Conservation (phyloP, 2,329 filamentous ascomycete genomes). For the Dendrostoma leiphaemia region DNA sequence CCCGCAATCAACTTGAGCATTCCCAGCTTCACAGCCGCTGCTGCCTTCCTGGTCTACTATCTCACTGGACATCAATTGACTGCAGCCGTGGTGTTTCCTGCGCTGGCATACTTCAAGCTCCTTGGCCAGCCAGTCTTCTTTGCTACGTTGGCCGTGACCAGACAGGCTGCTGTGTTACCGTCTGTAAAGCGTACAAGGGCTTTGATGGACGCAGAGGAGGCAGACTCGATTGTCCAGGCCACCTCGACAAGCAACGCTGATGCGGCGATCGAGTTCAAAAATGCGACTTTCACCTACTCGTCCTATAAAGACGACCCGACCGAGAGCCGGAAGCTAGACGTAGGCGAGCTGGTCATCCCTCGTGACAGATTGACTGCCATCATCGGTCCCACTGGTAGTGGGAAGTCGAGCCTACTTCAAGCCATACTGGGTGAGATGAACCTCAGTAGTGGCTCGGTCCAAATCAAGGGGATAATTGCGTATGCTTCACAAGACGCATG, state of each 20-base stretch:
- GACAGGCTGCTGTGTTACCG: conserved; percentile 1
- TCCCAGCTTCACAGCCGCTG: conserved; percentile 1
- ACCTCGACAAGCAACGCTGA: not conserved
- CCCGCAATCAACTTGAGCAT: not conserved
- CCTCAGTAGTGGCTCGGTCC: not conserved
- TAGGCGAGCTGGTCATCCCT: not conserved
- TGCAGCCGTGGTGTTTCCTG: conserved; percentile 4
- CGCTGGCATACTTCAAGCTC: conserved; percentile 5
- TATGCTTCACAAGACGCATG: conserved; percentile 5
- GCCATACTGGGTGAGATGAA: conserved; percentile 4
- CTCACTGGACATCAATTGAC: conserved; percentile 1
- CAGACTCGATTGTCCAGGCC: not conserved
- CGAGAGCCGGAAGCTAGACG: not conserved
- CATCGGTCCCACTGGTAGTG: not conserved
- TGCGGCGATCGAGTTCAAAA: not conserved
- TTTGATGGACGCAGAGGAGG: conserved; percentile 1
- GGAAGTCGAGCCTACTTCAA: conserved; percentile 9
- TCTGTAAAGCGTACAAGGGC: not conserved
- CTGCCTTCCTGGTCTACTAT: not conserved
- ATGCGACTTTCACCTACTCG: not conserved
- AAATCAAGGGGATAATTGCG: not conserved
- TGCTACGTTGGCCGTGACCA: not conserved
- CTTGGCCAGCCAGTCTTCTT: conserved; percentile 2
- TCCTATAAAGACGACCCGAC: not conserved
- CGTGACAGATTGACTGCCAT: not conserved